Conservation (phyloP, 2,329 filamentous ascomycete species). For the Chlorencoelia australis region DNA sequence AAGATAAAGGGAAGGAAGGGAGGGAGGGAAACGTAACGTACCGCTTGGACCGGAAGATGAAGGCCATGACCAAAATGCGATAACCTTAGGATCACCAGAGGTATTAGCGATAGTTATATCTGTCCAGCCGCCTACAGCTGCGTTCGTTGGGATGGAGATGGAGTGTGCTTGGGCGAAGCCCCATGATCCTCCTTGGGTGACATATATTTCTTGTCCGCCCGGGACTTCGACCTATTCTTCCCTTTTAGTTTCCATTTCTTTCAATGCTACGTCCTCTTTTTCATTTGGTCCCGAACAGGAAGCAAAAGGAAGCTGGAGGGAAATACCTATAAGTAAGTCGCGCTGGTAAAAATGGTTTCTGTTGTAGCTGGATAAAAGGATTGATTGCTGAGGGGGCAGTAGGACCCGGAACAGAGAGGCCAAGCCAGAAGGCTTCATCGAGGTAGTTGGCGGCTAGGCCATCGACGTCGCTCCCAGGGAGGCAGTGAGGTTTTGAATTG, state of each 20-base stretch:
- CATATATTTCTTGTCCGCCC: slow-evolving; percentile 42
- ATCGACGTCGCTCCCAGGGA: slow-evolving; percentile 30
- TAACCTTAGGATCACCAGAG: no score
- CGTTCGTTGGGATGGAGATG: slow-evolving; percentile 27
- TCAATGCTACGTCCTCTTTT: no score
- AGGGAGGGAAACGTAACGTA: no score
- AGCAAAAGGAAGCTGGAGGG: background rate
- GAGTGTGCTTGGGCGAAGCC: slow-evolving; percentile 27
- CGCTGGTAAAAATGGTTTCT: slow-evolving; percentile 7
- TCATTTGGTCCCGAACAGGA: no score
- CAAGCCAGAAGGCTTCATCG: slow-evolving; percentile 40
- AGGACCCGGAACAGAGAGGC: slow-evolving; percentile 34
- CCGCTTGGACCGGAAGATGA: no score
- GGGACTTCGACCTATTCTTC: slow-evolving; percentile 43
- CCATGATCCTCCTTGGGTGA: slow-evolving; percentile 26
- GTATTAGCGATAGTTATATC: no score
- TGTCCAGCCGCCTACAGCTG: background rate
- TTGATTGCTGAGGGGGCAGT: slow-evolving; percentile 33
- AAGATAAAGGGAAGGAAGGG: no score
- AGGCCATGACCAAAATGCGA: no score
- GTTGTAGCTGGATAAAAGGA: slow-evolving; percentile 11
- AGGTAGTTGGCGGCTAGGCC: slow-evolving; percentile 35
- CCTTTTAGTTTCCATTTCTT: background rate
- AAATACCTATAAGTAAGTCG: slow-evolving; percentile 9
- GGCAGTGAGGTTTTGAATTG: slow-evolving; percentile 34